phyloP scores from a whole-genome alignment of 345 rosid genomes.

The Brassica cretica region DNA sequence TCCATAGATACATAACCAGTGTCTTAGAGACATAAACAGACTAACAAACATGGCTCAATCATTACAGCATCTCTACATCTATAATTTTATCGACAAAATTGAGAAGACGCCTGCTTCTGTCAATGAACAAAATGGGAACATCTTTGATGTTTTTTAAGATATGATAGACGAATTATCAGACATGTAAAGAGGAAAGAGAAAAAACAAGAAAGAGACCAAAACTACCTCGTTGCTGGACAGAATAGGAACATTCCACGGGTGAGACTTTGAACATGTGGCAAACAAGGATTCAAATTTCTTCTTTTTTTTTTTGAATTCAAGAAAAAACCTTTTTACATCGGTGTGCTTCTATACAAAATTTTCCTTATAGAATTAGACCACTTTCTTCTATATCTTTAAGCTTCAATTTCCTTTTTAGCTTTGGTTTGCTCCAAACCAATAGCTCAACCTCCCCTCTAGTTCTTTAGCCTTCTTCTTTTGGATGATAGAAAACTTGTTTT shows the following conservation, averaged over 20 bases:
- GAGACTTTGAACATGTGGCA: constrained; percentile 44
- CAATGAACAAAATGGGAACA: background rate
- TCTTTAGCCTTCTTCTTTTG: no score
- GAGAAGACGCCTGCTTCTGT: background rate
- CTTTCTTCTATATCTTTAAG: no score
- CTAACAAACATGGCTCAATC: background rate
- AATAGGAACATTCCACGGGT: constrained; percentile 53
- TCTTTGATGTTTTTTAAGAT: background rate
- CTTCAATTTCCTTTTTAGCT: no score
- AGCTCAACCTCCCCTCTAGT: no score
- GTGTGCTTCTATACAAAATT: no score
- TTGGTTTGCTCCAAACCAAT: no score
- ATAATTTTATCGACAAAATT: background rate
- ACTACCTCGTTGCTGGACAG: constrained; percentile 61
- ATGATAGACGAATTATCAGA: background rate
- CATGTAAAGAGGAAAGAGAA: background rate
- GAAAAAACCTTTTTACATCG: no score
- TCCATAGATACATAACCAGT: no score
- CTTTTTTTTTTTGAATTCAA: no score
- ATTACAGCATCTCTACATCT: background rate
- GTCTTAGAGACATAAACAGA: background rate
- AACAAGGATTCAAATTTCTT: background rate
- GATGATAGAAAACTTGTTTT: no score
- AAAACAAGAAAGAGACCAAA: background rate
- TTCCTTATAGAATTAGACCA: no score